These are phyloP conservation scores for Isoetes taiwanensis DNA, from an alignment of 75 land plant species.

Conservation along the genomic window DNA sequence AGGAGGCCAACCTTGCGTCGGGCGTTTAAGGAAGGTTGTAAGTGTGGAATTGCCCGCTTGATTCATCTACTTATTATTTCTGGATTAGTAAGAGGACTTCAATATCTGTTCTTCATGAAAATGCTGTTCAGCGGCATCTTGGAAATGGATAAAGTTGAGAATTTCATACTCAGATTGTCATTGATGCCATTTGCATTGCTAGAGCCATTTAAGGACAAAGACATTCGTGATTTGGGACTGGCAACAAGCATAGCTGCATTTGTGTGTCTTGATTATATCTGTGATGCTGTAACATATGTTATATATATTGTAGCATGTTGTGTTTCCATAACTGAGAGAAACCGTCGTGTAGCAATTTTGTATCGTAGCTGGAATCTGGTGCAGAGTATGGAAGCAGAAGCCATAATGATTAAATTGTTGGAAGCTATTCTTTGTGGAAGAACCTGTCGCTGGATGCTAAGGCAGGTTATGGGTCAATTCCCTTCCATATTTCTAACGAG, in stretches of 20 bases:
- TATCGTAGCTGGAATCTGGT: conserved; percentile 48
- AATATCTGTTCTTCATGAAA: conserved; percentile 45
- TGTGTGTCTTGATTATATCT: conserved; percentile 31
- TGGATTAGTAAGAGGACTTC: conserved; percentile 50
- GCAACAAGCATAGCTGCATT: conserved; percentile 35
- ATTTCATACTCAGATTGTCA: conserved; percentile 41
- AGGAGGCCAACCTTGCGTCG: conserved; percentile 20
- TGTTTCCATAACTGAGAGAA: conserved; percentile 49
- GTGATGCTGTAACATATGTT: conserved; percentile 35
- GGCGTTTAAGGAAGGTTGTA: conserved; percentile 31
- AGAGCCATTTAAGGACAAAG: conserved; percentile 25
- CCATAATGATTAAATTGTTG: conserved; percentile 34
- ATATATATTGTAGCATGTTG: conserved; percentile 53
- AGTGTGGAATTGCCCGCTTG: conserved; percentile 36
- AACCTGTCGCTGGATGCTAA: conserved; percentile 24
- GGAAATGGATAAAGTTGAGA: conserved; percentile 41
- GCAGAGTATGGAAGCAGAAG: conserved; percentile 34
- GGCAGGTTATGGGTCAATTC: conserved; percentile 28
- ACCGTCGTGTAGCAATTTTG: conserved; percentile 41
- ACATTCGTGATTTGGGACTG: conserved; percentile 17
- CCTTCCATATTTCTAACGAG: conserved; percentile 30
- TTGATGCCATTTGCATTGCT: conserved; percentile 48
- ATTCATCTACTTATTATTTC: conserved; percentile 40
- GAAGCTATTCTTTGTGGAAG: conserved; percentile 52
- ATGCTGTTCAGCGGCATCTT: conserved; percentile 42